Conservation (phyloP, 441 rosid species). For the Hura crepitans region DNA sequence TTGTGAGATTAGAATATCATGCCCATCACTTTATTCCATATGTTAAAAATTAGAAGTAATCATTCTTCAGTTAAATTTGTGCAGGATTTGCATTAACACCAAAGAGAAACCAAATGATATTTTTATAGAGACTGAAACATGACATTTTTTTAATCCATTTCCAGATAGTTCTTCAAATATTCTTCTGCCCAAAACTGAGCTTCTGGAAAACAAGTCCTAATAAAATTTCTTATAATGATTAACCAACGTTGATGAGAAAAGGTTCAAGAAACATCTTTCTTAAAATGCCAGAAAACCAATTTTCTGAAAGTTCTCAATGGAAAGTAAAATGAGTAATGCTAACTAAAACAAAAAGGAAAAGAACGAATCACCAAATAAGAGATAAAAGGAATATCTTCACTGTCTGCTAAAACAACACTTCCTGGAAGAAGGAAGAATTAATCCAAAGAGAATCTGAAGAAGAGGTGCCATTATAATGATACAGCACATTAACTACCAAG, state of each 20-base stretch:
- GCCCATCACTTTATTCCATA: neutral
- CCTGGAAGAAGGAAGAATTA: neutral
- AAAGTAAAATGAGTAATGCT: neutral
- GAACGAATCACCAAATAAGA: neutral
- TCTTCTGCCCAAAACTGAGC: neutral
- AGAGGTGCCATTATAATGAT: conserved; percentile 5
- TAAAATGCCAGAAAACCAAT: neutral
- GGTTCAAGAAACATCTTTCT: neutral
- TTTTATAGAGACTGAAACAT: neutral
- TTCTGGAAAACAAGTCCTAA: neutral
- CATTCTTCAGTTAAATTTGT: neutral
- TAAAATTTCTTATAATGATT: neutral
- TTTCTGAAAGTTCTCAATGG: neutral
- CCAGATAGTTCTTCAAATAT: too few relatives aligned
- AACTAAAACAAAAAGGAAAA: neutral
- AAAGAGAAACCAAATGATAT: neutral
- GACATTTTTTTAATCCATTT: neutral
- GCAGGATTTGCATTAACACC: neutral
- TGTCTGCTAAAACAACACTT: neutral
- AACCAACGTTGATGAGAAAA: too few relatives aligned
- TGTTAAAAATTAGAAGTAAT: neutral
- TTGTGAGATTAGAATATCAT: neutral
- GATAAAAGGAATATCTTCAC: neutral
- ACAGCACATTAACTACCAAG: conserved; percentile 8
- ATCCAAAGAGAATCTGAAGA: neutral